Conservation (phyloP, 2,329 filamentous ascomycete species). For the Diplodia seriata region DNA sequence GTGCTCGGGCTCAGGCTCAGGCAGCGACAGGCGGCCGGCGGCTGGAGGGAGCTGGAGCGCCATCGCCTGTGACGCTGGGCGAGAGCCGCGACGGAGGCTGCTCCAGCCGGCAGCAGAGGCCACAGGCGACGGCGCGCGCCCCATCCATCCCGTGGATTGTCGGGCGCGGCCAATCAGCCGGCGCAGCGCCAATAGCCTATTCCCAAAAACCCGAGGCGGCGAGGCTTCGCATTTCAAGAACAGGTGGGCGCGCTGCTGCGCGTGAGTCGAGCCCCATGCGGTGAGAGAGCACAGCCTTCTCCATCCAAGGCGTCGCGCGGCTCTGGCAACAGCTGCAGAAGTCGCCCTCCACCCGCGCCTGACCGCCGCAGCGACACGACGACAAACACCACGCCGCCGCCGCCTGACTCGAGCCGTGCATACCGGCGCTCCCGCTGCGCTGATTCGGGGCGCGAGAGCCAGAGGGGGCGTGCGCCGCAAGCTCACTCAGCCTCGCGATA, state of each 20-base stretch:
- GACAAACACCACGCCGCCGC: conserved; percentile 20
- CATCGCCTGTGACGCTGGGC: neutral
- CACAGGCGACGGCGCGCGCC: conserved; percentile 2
- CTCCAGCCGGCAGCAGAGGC: conserved; percentile 20
- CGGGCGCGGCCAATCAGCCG: conserved; percentile 2
- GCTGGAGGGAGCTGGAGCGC: neutral
- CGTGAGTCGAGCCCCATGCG: conserved; percentile 27
- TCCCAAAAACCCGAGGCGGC: conserved; percentile 25
- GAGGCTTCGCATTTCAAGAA: conserved; percentile 16
- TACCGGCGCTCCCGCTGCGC: conserved; percentile 28
- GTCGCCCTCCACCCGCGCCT: conserved; percentile 14
- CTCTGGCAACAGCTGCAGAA: conserved; percentile 12
- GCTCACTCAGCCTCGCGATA: conserved; percentile 22
- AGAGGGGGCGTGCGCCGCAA: conserved; percentile 22
- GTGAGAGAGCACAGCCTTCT: conserved; percentile 25
- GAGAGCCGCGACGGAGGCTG: conserved; percentile 24
- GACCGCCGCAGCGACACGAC: conserved; percentile 17
- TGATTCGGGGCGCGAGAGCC: conserved; percentile 18
- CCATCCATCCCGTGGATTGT: conserved; percentile 14
- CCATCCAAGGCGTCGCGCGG: conserved; percentile 13
- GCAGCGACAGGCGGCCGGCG: conserved; percentile 22
- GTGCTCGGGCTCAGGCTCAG: conserved; percentile 7
- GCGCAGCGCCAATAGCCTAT: conserved; percentile 29
- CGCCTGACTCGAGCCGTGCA: conserved; percentile 27
- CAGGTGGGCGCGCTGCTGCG: conserved; percentile 3